phyloP scores from a whole-genome alignment of 1,284 basidiomycete species.

The Uromyces viciae-fabae region DNA sequence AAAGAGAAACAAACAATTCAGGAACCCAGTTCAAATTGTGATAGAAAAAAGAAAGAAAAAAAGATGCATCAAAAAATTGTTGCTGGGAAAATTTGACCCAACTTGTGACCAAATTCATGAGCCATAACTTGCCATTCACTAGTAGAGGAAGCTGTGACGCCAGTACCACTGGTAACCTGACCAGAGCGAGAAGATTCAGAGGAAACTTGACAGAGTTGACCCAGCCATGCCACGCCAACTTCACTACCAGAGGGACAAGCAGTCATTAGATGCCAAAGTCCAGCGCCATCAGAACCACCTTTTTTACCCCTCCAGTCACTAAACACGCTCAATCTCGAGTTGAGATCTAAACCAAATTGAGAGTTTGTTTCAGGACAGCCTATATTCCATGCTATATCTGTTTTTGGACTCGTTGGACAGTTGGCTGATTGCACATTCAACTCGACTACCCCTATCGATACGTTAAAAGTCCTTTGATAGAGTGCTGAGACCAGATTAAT shows the following conservation, averaged over 20 bases:
- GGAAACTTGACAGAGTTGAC: constrained; percentile 61
- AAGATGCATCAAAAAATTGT: neutral
- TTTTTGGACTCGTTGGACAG: constrained; percentile 60
- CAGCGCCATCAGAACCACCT: constrained; percentile 60
- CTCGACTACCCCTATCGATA: constrained; percentile 77
- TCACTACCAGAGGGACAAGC: constrained; percentile 68
- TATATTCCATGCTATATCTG: constrained; percentile 58
- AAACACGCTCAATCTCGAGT: constrained; percentile 72
- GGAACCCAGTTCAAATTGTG: neutral
- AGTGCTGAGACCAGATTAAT: constrained; percentile 71
- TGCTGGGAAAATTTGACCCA: constrained; percentile 26
- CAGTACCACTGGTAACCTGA: constrained; percentile 62
- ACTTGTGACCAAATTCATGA: constrained; percentile 69
- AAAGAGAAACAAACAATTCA: neutral
- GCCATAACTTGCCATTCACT: constrained; percentile 72
- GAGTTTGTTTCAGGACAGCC: constrained; percentile 58
- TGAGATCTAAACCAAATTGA: constrained; percentile 58
- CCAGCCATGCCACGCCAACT: constrained; percentile 86
- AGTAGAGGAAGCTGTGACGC: constrained; percentile 68
- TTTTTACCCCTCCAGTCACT: constrained; percentile 75
- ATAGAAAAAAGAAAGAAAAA: neutral
- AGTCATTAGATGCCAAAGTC: constrained; percentile 86
- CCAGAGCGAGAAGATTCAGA: constrained; percentile 37
- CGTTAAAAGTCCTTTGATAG: constrained; percentile 73
- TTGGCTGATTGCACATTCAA: constrained; percentile 64